phyloP scores from a whole-genome alignment of 306 rosid species.

The Dryas drummondii region DNA sequence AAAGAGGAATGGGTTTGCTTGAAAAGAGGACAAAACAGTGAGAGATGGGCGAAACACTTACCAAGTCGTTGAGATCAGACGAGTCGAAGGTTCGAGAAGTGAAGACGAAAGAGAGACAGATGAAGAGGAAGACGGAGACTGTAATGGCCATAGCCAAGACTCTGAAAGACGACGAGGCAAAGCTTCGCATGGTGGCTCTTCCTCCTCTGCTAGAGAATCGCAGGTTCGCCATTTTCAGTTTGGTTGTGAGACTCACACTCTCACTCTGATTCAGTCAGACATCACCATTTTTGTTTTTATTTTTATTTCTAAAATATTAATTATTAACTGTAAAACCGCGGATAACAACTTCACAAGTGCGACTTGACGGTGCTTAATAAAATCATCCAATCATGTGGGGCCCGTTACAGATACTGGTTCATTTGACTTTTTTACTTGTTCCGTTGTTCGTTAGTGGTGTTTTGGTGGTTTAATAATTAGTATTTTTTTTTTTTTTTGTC shows the following conservation, averaged over 20 bases:
- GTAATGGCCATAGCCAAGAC: slow-evolving; percentile 39
- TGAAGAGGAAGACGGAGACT: slow-evolving; percentile 38
- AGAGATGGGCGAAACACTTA: slow-evolving; percentile 31
- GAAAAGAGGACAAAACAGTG: neutral
- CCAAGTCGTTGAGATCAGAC: slow-evolving; percentile 36
- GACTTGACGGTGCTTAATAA: slow-evolving; percentile 4
- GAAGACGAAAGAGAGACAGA: slow-evolving; percentile 56
- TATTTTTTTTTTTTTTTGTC: neutral
- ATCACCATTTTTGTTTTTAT: neutral
- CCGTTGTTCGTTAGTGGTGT: neutral
- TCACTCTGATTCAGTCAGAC: neutral
- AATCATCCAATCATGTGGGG: neutral
- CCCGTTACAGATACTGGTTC: neutral
- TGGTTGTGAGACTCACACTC: neutral
- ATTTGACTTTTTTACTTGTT: neutral
- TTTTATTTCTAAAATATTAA: neutral
- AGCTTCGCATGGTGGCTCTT: slow-evolving; percentile 10
- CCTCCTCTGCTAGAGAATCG: slow-evolving; percentile 19
- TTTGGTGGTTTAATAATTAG: neutral
- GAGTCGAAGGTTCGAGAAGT: slow-evolving; percentile 39
- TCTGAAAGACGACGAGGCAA: slow-evolving; percentile 33
- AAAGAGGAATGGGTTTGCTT: too few relatives aligned
- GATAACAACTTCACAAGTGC: neutral
- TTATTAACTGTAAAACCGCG: slow-evolving; percentile 13
- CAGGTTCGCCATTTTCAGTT: slow-evolving; percentile 26